Base-by-base conservation (phyloP, 192 early-diverging fungal genomes). In the Mortierella hygrophila region DNA sequence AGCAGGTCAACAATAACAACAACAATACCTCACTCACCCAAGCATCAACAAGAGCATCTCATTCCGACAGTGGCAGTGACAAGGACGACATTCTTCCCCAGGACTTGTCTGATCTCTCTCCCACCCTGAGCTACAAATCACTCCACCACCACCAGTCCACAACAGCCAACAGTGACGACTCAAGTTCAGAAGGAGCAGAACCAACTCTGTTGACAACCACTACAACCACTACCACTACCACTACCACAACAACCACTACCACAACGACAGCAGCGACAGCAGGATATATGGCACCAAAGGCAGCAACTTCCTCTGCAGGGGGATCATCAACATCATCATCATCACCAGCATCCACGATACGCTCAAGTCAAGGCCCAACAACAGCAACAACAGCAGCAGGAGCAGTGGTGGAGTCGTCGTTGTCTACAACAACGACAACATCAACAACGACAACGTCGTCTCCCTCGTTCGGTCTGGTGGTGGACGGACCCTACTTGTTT, bases 31-130 rank as follows among this genome's bases (percentile, higher is more conserved):
- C 49, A 38, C 37, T 40, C 68, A 52, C 18, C 20, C 15, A 46
- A 69, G 68, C 40, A 11, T 40, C 79, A 6, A n/a, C 80, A 37
- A 75, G 73, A 7, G 63, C 72, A 44, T 78, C 82, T 68, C 76
- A 83, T 78, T 78, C 82, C 4, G 82, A 83, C 70, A 83, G 71
- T 29, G 82, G 76, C 35, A 83, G 82, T 68, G 82, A 83, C 55
- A 78, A 47, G 47, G 82, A 78, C 41, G 72, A 83, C n/a, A 29
- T 65, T 32, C 1, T 60, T 60, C 44, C 13, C 13, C 47, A 75
- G 21, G 73, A 75, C 37, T n/a, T 47, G 47, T 54, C 73, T 37
- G 37, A 54, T 47, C 52, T 65, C 60, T 65, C 60, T 32, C 60
- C 60, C 32, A 65, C 60, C 60, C 11, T 65, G 60, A 65, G 60